Base-by-base conservation (phyloP, 1,139 yeast genomes). In the Pichia sp. region DNA sequence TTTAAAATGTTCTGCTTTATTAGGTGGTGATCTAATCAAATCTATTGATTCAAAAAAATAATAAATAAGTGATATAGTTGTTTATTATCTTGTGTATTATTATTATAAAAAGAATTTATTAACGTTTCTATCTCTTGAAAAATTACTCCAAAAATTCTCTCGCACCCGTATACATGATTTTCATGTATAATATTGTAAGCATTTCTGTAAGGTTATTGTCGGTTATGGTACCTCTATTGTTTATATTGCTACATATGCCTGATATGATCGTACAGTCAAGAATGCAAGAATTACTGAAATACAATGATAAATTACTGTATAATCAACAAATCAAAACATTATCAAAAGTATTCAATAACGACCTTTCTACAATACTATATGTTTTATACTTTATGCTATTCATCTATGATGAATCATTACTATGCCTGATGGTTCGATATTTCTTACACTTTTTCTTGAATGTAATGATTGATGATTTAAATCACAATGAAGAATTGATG, bases 1-100 rank as follows among this genome's bases (percentile, higher is more conserved):
- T 22, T 24, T 52, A 11, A 52, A 54, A 40, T 41, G 37, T 8
- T 32, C 46, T 38, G 50, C 52, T 3, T 13, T 52, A 8, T 71
- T 86, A 47, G 96, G 96, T 15, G 92, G 89, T 32, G 94, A 85
- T 57, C 66, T 80, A 53, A 67, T 79, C 18, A 65, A 66, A 22
- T 40, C 49, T 9, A 36, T 53, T 32, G 45, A 45, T 11, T 15
- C 13, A 15, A 53, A 48, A 36, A 40, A 43, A 22, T 45, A 47
- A 43, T 15, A 20, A 23, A 25, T 34, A 15, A 25, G 13, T 6
- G 25, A n/a, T 34, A n/a, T 16, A 16, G 7, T 35, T 15, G 9
- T 18, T 32, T 32, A 32, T 32, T 11, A 2, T 35, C 37, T 8
- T 35, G 37, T 35, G 37, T 35, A 35, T 20, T 35, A 35, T 35